These are phyloP conservation scores for Ceratocystis alfenasii DNA, from an alignment of 2,329 filamentous ascomycete genomes.

Conservation along the genomic window DNA sequence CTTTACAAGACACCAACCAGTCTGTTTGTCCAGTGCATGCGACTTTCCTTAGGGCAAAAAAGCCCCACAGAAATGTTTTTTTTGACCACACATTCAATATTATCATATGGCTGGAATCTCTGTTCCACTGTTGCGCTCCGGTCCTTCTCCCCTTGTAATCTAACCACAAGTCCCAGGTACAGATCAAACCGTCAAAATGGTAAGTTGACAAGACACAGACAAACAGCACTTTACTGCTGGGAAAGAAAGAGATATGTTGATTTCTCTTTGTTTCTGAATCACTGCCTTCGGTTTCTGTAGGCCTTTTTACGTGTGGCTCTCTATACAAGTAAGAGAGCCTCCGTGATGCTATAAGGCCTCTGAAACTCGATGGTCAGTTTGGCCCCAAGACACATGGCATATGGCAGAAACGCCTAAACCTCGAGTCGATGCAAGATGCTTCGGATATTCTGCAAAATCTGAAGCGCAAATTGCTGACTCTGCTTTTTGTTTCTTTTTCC, in stretches of 20 bases:
- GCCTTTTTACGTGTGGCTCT: not conserved
- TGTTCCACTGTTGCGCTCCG: conserved; percentile 25
- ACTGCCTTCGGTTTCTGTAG: conserved; percentile 1
- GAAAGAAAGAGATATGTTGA: not conserved
- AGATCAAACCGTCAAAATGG: conserved; percentile 51
- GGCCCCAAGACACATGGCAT: conserved; percentile 20
- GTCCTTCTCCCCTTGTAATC: conserved; percentile 30
- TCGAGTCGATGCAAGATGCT: conserved; percentile 95
- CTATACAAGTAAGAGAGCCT: not conserved
- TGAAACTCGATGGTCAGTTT: conserved; percentile 19
- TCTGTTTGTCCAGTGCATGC: conserved; percentile 24
- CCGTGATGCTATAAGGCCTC: not conserved
- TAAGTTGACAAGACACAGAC: conserved; percentile 40
- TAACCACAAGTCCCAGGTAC: conserved; percentile 21
- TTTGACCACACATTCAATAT: conserved; percentile 26
- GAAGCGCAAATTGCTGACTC: conserved; percentile 99
- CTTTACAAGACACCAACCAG: conserved; percentile 26
- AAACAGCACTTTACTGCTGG: not conserved
- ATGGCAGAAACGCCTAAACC: conserved; percentile 36
- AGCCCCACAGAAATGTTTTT: conserved; percentile 32
- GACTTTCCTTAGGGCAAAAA: conserved; percentile 32
- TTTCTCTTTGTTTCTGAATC: conserved; percentile 10
- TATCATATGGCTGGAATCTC: conserved; percentile 28
- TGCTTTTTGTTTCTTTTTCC: conserved; percentile 36
- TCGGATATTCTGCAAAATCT: conserved; percentile 57